Percentiles rank a stretch among this genome's conserved stretches.
phyloP scores from a whole-genome alignment of 225 moss, liverwort and hornwort genomes.

The Pleurozium schreberi region DNA sequence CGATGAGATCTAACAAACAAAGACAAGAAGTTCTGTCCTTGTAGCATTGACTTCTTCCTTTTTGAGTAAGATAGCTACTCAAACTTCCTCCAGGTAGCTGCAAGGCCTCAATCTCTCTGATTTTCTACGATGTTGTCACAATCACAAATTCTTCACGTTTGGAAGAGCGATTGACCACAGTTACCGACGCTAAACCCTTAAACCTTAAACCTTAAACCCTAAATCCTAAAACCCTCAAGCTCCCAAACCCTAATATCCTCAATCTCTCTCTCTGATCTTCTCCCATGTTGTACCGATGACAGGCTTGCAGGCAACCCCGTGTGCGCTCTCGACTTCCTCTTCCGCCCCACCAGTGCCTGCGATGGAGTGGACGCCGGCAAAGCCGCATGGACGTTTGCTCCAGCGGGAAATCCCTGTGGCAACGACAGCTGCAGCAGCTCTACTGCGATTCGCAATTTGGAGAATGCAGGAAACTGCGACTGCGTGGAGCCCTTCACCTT shows the following conservation, averaged over 20 bases:
- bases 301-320: constrained; percentile 46
- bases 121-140: neutral
- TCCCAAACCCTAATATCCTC: neutral
- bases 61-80: neutral
- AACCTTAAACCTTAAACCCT: no score
- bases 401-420: neutral
- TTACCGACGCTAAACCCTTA: neutral
- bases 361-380: neutral
- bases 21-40: neutral
- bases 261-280: neutral
- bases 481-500: constrained; percentile 34
- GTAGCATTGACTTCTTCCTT: neutral
- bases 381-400: neutral
- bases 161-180: neutral
- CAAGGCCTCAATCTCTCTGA: no score
- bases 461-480: constrained; percentile 9
- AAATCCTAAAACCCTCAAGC: neutral
- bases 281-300: neutral
- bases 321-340: neutral
- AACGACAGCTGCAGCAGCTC: neutral
- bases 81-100: neutral
- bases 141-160: no score
- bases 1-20: neutral
- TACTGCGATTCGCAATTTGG: neutral
- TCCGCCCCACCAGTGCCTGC: neutral